Conservation (phyloP, 768 basidiomycete species). For the Kwoniella dejecticola region DNA sequence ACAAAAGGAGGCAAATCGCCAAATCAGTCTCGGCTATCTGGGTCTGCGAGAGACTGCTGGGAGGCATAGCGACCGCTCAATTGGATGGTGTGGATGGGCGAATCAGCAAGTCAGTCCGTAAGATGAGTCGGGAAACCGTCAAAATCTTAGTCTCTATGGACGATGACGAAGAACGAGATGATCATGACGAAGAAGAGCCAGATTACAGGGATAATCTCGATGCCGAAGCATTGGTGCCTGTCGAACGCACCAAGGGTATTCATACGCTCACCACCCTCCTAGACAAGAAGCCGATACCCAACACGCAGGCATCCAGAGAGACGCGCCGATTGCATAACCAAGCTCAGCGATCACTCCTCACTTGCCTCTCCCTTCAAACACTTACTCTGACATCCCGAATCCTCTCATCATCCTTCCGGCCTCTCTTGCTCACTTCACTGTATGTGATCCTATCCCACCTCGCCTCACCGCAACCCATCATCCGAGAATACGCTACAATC, state of each 20-base stretch:
- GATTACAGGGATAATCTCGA: slow-evolving; percentile 5
- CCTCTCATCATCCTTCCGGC: slow-evolving; percentile 69
- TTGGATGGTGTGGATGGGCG: slow-evolving; percentile 31
- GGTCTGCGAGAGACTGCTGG: slow-evolving; percentile 75
- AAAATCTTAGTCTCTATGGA: slow-evolving; percentile 72
- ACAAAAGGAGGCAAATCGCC: slow-evolving; percentile 61
- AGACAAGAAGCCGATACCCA: slow-evolving; percentile 46
- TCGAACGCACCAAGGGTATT: slow-evolving; percentile 71
- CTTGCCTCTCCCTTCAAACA: slow-evolving; percentile 70
- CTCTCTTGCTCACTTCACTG: slow-evolving; percentile 72
- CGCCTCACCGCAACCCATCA: slow-evolving; percentile 67
- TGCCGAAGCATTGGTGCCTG: slow-evolving; percentile 56
- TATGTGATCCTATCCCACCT: slow-evolving; percentile 87
- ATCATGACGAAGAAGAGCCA: slow-evolving; percentile 26
- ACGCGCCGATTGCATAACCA: slow-evolving; percentile 40
- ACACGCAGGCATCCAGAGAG: slow-evolving; percentile 44
- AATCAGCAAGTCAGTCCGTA: slow-evolving; percentile 63
- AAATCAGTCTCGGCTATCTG: slow-evolving; percentile 65
- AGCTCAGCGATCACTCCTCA: slow-evolving; percentile 69
- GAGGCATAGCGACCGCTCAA: slow-evolving; percentile 63
- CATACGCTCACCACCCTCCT: slow-evolving; percentile 63
- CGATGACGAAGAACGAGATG: slow-evolving; percentile 61
- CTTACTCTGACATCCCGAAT: slow-evolving; percentile 72
- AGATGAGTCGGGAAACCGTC: slow-evolving; percentile 66
- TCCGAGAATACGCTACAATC: slow-evolving; percentile 74